These are phyloP conservation scores for Dalbergia cochinchinensis DNA, from an alignment of 306 rosid species.

Conservation along the genomic window DNA sequence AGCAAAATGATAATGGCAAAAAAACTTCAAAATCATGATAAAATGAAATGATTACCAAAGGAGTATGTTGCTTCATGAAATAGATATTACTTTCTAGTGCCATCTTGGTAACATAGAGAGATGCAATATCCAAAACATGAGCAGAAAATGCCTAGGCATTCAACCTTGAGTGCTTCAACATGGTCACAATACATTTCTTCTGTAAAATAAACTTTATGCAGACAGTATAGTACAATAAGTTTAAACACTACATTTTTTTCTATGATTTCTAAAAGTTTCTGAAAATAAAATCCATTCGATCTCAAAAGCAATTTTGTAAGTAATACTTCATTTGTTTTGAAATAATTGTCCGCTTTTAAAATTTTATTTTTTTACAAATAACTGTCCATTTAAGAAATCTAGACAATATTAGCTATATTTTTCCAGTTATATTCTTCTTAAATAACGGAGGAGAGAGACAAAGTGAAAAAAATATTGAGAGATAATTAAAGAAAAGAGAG, in stretches of 20 bases:
- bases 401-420: no score
- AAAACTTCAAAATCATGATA: slow-evolving; percentile 7
- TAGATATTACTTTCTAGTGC: slow-evolving; percentile 10
- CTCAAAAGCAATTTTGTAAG: neutral
- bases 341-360: no score
- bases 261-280: neutral
- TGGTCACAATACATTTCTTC: slow-evolving; percentile 1
- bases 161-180: neutral
- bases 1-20: slow-evolving; percentile 24
- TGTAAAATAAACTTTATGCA: neutral
- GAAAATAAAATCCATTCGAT: neutral
- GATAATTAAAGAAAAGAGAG: no score
- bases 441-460: no score
- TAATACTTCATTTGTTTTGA: no score
- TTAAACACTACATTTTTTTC: neutral
- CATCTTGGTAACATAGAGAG: slow-evolving; percentile 23
- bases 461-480: no score
- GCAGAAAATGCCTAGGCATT: neutral
- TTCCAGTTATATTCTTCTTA: no score
- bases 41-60: neutral
- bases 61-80: slow-evolving; percentile 1
- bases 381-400: no score
- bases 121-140: slow-evolving; percentile 20
- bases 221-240: neutral
- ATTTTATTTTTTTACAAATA: no score